These are phyloP conservation scores for Thalassiosira delicatula DNA, from an alignment of 352 stramenopile species.

Conservation along the genomic window DNA sequence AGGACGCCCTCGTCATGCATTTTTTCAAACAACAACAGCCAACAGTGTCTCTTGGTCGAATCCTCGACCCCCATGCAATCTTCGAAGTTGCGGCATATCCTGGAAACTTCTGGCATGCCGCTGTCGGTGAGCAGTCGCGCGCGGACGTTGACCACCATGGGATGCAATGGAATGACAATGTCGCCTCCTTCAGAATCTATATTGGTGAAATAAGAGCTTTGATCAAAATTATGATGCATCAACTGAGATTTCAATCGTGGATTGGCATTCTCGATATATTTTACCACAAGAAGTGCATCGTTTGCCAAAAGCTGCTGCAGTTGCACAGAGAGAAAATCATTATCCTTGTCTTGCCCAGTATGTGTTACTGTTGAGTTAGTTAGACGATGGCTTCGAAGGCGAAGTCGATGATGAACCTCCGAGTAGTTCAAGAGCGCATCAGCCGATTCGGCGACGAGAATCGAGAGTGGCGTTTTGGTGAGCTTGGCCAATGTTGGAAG, in stretches of 20 bases:
- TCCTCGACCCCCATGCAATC: conserved; percentile 28
- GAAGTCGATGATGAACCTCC: conserved; percentile 42
- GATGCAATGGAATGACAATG: too few relatives aligned
- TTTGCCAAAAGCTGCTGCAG: too few relatives aligned
- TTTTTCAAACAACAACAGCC: conserved; percentile 42
- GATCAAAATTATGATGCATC: too few relatives aligned
- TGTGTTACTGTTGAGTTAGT: too few relatives aligned
- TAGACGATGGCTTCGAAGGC: conserved; percentile 4
- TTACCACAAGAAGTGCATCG: too few relatives aligned
- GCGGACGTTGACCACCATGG: conserved; percentile 34
- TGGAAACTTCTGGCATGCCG: conserved; percentile 20
- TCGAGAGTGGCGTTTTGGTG: conserved; percentile 26
- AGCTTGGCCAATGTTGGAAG: conserved; percentile 36
- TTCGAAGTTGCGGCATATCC: conserved; percentile 37
- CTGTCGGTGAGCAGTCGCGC: conserved; percentile 19
- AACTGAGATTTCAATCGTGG: too few relatives aligned
- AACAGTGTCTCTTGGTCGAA: conserved; percentile 33
- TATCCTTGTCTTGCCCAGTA: too few relatives aligned
- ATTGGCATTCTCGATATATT: too few relatives aligned
- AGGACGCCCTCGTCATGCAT: conserved; percentile 46
- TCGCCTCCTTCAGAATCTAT: too few relatives aligned
- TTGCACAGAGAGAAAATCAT: too few relatives aligned
- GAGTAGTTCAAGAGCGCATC: conserved; percentile 51
- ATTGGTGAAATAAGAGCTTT: too few relatives aligned
- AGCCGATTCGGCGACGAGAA: conserved; percentile 39